Percentiles rank a stretch among this genome's conserved stretches.
Conservation (phyloP, 2,329 filamentous ascomycete species). For the Ascochyta clinopodiicola region DNA sequence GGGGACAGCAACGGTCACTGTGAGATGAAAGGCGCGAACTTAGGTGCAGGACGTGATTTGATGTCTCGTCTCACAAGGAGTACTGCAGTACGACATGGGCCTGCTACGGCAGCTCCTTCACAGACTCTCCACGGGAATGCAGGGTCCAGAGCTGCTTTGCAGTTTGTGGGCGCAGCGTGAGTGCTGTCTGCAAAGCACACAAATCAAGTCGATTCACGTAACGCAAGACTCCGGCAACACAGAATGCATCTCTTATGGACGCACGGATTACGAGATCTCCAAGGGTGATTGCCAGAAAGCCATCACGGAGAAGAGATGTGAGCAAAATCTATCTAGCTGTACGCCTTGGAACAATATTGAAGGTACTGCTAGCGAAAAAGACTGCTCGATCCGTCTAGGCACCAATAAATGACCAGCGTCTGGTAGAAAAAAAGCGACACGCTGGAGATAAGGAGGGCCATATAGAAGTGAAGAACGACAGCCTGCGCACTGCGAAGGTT, state of each 20-base stretch:
- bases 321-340: constrained; percentile 97
- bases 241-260: no score
- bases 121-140: no score
- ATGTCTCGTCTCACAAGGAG: not conserved
- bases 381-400: constrained; percentile 83
- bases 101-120: no score
- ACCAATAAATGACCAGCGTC: constrained; percentile 86
- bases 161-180: no score
- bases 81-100: no score
- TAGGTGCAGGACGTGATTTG: not conserved
- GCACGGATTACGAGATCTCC: no score
- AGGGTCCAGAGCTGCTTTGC: no score
- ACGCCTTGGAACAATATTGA: constrained; percentile 72
- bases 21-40: not conserved
- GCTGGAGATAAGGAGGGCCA: constrained; percentile 94
- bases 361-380: constrained; percentile 99
- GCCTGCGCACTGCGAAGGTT: constrained; percentile 28
- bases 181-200: no score
- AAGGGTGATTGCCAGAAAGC: not conserved
- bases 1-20: not conserved
- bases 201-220: no score
- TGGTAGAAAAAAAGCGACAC: constrained; percentile 62
- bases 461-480: constrained; percentile 51
- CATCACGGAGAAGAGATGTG: constrained; percentile 61
- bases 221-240: no score